phyloP scores from a whole-genome alignment of 306 rosid genomes.

The Hippophae tibetana region DNA sequence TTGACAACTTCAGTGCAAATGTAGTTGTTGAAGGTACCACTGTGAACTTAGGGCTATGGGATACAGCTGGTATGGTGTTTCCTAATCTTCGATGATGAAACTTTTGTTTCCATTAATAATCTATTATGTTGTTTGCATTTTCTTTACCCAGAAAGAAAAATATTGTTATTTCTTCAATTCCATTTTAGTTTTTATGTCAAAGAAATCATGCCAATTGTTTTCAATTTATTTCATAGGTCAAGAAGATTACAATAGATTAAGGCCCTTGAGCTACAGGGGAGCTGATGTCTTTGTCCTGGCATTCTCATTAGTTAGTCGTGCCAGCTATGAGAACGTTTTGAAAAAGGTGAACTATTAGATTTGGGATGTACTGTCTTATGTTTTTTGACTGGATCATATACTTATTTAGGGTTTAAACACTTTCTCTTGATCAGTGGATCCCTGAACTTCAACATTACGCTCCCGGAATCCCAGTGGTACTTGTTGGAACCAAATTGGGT shows the following conservation, averaged over 20 bases:
- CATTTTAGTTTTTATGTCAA: no score
- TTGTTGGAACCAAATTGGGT: constrained; percentile 85
- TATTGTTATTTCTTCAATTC: no score
- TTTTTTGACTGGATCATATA: background rate
- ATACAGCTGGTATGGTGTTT: constrained; percentile 63
- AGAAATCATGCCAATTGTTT: no score
- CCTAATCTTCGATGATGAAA: background rate
- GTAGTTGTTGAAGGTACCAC: constrained; percentile 81
- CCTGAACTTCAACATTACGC: constrained; percentile 90
- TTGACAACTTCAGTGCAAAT: constrained; percentile 92
- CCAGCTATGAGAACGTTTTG: constrained; percentile 74
- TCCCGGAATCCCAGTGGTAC: constrained; percentile 66
- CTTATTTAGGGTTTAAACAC: constrained; percentile 14
- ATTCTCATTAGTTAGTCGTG: constrained; percentile 76
- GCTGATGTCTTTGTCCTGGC: constrained; percentile 87
- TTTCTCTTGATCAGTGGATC: constrained; percentile 55
- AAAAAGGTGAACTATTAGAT: constrained; percentile 46
- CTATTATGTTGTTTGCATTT: no score
- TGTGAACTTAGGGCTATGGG: constrained; percentile 90
- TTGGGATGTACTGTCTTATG: constrained; percentile 4
- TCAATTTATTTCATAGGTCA: constrained; percentile 42
- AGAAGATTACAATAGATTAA: constrained; percentile 83
- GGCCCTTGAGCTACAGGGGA: constrained; percentile 94
- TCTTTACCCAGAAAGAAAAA: no score
- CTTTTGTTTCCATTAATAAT: no score